Percentiles rank a stretch among this genome's conserved stretches.
Evolutionary conservation across 2,329 filamentous ascomycete species (phyloP).

Genomic region (Cryoendolithus antarcticus): DNA sequence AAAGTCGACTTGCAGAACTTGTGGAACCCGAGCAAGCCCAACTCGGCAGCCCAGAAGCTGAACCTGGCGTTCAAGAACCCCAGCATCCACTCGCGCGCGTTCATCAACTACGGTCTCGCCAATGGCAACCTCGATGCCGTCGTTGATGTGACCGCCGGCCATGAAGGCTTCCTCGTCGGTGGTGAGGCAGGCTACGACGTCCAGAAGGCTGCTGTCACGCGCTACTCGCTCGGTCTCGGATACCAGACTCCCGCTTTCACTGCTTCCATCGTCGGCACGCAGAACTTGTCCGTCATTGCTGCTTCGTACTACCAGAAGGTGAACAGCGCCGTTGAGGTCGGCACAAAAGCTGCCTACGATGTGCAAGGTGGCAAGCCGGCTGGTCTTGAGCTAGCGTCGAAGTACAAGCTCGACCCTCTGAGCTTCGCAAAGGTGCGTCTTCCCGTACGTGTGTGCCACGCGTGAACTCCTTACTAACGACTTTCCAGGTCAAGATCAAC

Average conservation of each 20-base stretch:
- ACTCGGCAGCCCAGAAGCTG: constrained; percentile 72
- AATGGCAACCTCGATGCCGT: constrained; percentile 59
- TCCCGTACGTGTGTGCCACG: too few species aligned
- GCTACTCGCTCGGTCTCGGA: constrained; percentile 88
- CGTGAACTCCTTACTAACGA: neutral
- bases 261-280: constrained; percentile 82
- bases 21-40: constrained; percentile 82
- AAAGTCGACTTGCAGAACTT: constrained; percentile 95
- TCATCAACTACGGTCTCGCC: constrained; percentile 85
- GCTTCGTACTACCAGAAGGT: constrained; percentile 99
- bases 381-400: constrained; percentile 93
- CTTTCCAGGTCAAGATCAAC: constrained; percentile 89
- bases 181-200: constrained; percentile 93
- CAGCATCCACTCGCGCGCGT: constrained; percentile 92
- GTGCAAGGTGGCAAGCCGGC: constrained; percentile 87
- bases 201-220: constrained; percentile 91
- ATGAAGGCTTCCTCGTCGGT: constrained; percentile 97
- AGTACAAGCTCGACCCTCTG: constrained; percentile 97
- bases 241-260: constrained; percentile 83
- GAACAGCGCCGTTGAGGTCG: constrained; percentile 93
- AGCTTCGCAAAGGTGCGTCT: constrained; percentile 78
- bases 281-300: constrained; percentile 93
- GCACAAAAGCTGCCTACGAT: constrained; percentile 97
- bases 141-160: constrained; percentile 84
- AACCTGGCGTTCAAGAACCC: constrained; percentile 99